These are phyloP conservation scores for Cordia subcordata DNA, from an alignment of 257 asterid species.

Conservation along the genomic window DNA sequence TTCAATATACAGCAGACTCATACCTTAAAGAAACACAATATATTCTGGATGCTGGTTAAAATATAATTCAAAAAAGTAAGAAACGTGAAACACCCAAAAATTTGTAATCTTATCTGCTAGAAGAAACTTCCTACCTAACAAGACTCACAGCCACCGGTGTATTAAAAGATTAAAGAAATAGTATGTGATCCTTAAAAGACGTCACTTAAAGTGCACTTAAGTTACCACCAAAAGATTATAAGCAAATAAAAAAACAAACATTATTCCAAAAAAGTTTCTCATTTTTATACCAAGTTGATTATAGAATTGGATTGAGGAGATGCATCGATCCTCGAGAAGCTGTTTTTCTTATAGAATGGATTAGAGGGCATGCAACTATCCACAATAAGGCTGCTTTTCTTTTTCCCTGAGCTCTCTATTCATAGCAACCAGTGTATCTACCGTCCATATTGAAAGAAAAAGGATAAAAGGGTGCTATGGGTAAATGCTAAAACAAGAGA, in stretches of 20 bases:
- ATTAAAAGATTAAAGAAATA: neutral
- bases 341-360: no score
- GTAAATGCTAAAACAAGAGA: neutral
- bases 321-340: no score
- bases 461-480: neutral
- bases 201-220: no score
- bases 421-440: neutral
- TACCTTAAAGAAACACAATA: slow-evolving; percentile 19
- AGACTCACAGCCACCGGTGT: slow-evolving; percentile 22
- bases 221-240: no score
- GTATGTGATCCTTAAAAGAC: no score
- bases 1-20: slow-evolving; percentile 22
- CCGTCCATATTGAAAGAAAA: neutral
- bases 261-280: no score
- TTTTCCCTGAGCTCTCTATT: no score
- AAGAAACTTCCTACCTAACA: slow-evolving; percentile 23
- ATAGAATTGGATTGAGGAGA: neutral
- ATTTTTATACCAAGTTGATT: no score
- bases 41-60: slow-evolving; percentile 10
- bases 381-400: no score
- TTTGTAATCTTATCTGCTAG: slow-evolving; percentile 11
- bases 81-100: neutral
- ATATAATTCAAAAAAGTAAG: slow-evolving; percentile 7
- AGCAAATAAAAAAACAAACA: no score
- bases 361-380: no score